Percentiles rank a stretch among this genome's conserved stretches.
Evolutionary conservation across 177 flowering plant species (phyloP).

Genomic region (Tripterygium wilfordii): DNA sequence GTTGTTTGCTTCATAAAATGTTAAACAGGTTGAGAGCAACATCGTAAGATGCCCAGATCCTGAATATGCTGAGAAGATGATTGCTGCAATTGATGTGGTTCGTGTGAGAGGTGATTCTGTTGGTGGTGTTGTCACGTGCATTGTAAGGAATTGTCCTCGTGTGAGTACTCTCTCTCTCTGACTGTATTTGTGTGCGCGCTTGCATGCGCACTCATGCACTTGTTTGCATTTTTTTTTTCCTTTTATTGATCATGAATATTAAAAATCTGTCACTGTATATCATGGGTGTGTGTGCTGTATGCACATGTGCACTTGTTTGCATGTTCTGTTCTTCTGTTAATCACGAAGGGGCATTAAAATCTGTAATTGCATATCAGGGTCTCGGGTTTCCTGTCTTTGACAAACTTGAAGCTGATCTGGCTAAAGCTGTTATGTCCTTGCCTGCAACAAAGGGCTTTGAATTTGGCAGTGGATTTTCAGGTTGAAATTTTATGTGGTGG

Average conservation of each 20-base stretch:
- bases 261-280: no score
- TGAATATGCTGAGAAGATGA: slow-evolving; percentile 94
- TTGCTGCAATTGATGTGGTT: slow-evolving; percentile 85
- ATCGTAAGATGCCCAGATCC: slow-evolving; percentile 92
- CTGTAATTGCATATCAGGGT: slow-evolving; percentile 41
- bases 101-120: slow-evolving; percentile 83
- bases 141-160: slow-evolving; percentile 80
- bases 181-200: slow-evolving; percentile 4
- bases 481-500: no score
- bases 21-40: slow-evolving; percentile 85
- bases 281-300: no score
- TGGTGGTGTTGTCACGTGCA: slow-evolving; percentile 96
- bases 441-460: slow-evolving; percentile 96
- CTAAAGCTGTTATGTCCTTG: slow-evolving; percentile 74
- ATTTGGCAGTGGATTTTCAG: slow-evolving; percentile 95
- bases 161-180: slow-evolving; percentile 48
- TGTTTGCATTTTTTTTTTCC: no score
- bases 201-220: no score
- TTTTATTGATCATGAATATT: no score
- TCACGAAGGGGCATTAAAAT: no score
- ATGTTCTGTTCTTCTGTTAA: no score
- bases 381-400: slow-evolving; percentile 96
- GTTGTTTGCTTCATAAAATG: no score
- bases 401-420: slow-evolving; percentile 94
- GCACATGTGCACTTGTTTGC: no score